phyloP scores from a whole-genome alignment of 2,329 filamentous ascomycete genomes.

The Aspergillus ustus region DNA sequence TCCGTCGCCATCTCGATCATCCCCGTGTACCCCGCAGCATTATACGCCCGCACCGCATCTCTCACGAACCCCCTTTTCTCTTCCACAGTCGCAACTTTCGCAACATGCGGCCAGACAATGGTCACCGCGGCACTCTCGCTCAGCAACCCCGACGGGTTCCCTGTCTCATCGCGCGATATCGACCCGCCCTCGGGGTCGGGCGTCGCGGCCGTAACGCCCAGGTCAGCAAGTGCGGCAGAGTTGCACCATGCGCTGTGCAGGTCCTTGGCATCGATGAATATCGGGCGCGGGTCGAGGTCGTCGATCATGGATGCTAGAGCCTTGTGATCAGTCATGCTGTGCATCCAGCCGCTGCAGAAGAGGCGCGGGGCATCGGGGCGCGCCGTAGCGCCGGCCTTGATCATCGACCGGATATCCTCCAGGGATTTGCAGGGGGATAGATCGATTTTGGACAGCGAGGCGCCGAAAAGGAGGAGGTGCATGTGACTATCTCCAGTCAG shows the following conservation, averaged over 20 bases:
- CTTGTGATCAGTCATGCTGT: conserved; percentile 49
- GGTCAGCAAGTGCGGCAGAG: conserved; percentile 50
- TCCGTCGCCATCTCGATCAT: conserved; percentile 58
- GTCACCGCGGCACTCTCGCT: conserved; percentile 51
- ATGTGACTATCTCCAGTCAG: conserved; percentile 23
- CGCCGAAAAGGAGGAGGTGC: conserved; percentile 53
- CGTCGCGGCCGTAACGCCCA: conserved; percentile 43
- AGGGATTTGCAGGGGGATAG: conserved; percentile 47
- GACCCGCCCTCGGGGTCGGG: conserved; percentile 50
- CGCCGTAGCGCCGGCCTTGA: conserved; percentile 41
- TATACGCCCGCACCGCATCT: conserved; percentile 50
- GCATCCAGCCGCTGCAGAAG: conserved; percentile 55
- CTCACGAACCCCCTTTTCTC: conserved; percentile 49
- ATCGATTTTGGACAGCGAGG: conserved; percentile 51
- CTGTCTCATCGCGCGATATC: conserved; percentile 49
- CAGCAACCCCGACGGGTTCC: conserved; percentile 49
- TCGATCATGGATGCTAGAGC: conserved; percentile 52
- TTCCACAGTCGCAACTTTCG: conserved; percentile 44
- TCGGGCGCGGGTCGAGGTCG: conserved; percentile 52
- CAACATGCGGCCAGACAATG: conserved; percentile 54
- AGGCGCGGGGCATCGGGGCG: conserved; percentile 48
- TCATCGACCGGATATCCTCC: conserved; percentile 48
- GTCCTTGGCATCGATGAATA: conserved; percentile 56
- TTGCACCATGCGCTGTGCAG: conserved; percentile 58
- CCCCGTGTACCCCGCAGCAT: conserved; percentile 52